Evolutionary conservation across 2,329 filamentous ascomycete genomes (phyloP), one percentile per base, ranked within the genome.

Genomic region (Cytospora leucostoma): DNA sequence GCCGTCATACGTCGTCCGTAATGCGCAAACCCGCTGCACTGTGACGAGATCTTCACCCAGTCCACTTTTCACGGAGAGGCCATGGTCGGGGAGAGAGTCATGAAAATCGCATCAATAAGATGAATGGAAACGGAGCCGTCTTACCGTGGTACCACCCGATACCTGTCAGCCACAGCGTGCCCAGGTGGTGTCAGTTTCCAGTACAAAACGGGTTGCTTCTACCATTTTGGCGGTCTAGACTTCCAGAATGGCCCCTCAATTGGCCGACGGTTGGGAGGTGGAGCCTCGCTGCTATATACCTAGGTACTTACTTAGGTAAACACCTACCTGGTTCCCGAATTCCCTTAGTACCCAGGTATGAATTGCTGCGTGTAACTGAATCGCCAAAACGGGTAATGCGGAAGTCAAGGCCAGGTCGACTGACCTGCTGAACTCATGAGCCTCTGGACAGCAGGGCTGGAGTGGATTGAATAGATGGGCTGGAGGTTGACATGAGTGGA

Each of bases 51-150:
- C 44, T 49, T 60, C 58, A 60, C 52, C 50, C 58, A 19, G 38
- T 60, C 50, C 58, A 51, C 58, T 52, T 60, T 60, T 49, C 50
- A 60, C 32, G 58, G 58, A 51, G 37, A 60, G 50, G 50, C 58
- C 58, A 47, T 44, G 58, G 44, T 27, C 7, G 35, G 53, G 13
- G 17, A 54, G 38, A 19, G 10, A 44, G 40, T 44, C 40, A n/a
- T 52, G 50, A 49, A 52, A 60, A 49, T 54, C 37, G 51, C 58
- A 21, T 54, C 58, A 54, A 60, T 54, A 50, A 60, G 58, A 37
- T 54, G 58, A 60, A 27, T 27, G 27, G 58, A 60, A 54, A 44
- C 50, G 44, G n/a, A 27, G 35, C 32, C 19, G 49, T 44, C 35
- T 40, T 47, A 37, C 27, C 50, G 54, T 27, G 27, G 27, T 27